Base-by-base conservation (phyloP, 2,329 filamentous ascomycete species). In the Exophiala aquamarina region DNA sequence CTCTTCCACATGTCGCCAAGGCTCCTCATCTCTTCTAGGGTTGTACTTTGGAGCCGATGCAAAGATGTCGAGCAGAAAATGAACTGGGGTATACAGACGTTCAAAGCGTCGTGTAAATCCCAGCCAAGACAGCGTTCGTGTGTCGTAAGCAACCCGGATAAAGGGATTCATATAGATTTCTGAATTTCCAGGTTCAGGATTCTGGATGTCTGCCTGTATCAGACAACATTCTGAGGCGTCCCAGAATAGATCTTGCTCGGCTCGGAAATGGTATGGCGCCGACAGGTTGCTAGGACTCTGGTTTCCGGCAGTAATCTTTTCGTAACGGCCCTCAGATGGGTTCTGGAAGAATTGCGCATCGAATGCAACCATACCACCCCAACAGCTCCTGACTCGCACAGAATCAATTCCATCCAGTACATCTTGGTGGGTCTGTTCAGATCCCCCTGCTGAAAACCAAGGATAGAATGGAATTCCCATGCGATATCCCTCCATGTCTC, bases 111-210 rank as follows among this genome's bases (percentile, higher is more conserved):
- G 78, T 4, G 79, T 77, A 20, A 82, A 66, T 2, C 72, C 67
- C 2, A 89, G 70, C 77, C 79, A 83, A 1, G 68, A 68, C 7
- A 86, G 72, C 0, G 81, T 79, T 3, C 62, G 61, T 21, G 71
- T 66, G 37, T 79, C 76, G 62, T 90, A 89, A 1, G 86, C 82
- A 3, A 87, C 84, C 14, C 86, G 79, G 34, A 90, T 78, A 59
- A 79, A 89, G 0, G 86, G 86, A 61, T 90, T 90, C 72, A 89
- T 79, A 61, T 81, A 89, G 41, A 88, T 82, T 2, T 79, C 82
- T 0, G 76, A 75, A 31, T 79, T 72, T 4, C 59, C 56, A 21
- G 65, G 63, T 10, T 65, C 61, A 9, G 63, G 55, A 15, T 64
- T 65, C 54, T 72, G 69, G 17, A 75, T 69, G 53, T 75, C 72